Conservation (phyloP, 2,329 filamentous ascomycete genomes). For the Ustulina deusta region DNA sequence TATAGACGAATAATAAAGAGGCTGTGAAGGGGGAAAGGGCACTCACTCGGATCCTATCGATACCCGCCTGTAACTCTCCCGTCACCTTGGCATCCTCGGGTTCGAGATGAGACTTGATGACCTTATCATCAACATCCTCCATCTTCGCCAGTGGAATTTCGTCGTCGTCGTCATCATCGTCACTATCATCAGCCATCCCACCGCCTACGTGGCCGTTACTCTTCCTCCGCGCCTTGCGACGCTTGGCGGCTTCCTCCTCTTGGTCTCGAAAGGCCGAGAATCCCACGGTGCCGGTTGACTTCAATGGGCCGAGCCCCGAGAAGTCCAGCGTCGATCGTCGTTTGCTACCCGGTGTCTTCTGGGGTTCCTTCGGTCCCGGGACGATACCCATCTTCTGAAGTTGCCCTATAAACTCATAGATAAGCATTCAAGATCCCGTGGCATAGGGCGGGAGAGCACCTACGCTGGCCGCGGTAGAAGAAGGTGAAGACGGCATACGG, state of each 20-base stretch:
- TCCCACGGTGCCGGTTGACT: conserved; percentile 87
- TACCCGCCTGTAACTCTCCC: conserved; percentile 82
- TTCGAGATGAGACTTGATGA: conserved; percentile 68
- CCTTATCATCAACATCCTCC: conserved; percentile 72
- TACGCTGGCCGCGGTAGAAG: conserved; percentile 95
- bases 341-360: conserved; percentile 73
- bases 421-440: conserved; percentile 18
- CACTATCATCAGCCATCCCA: conserved; percentile 77
- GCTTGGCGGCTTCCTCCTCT: conserved; percentile 65
- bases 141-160: conserved; percentile 71
- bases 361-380: conserved; percentile 72
- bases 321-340: conserved; percentile 88
- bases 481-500: conserved; percentile 98
- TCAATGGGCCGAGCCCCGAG: conserved; percentile 83
- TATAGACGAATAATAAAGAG: conserved; percentile 12
- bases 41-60: conserved; percentile 83
- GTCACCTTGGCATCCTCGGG: conserved; percentile 79
- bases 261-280: conserved; percentile 89
- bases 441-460: conserved; percentile 55
- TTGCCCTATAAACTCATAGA: conserved; percentile 72
- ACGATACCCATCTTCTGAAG: conserved; percentile 96
- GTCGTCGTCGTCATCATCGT: conserved; percentile 71
- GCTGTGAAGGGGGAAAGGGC: background rate
- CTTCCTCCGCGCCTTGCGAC: conserved; percentile 72
- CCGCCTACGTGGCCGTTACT: conserved; percentile 67